Percentiles rank a stretch among this genome's conserved stretches.
Evolutionary conservation across 139 green algal species (phyloP).

Genomic region (Chlorella sp.): DNA sequence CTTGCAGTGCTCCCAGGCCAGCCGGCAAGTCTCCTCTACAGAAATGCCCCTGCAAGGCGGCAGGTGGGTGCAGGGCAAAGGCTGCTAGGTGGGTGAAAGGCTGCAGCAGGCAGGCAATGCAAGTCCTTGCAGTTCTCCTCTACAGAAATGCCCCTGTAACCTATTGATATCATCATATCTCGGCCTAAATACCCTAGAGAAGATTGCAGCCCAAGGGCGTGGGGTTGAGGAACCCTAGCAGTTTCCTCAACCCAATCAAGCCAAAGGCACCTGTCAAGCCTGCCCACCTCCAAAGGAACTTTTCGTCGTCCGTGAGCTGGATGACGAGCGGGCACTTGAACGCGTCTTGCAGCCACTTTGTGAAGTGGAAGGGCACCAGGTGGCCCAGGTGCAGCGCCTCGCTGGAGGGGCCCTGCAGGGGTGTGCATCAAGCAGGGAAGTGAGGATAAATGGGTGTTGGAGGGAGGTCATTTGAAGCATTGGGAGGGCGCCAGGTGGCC

Average conservation of each 20-base stretch:
- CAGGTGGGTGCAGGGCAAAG: not conserved
- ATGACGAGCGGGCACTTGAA: conserved; percentile 98
- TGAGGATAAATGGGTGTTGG: not conserved
- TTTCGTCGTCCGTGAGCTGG: conserved; percentile 98
- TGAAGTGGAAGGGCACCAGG: conserved; percentile 98
- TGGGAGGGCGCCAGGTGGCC: conserved; percentile 98
- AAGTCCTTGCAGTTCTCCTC: conserved; percentile 99
- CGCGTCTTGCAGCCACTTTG: conserved; percentile 91
- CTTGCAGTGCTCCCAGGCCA: not conserved
- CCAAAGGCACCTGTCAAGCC: not conserved
- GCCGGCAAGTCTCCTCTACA: not conserved
- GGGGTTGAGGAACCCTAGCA: no score
- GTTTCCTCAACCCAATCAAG: no score
- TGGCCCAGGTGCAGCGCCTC: conserved; percentile 98
- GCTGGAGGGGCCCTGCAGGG: conserved; percentile 87
- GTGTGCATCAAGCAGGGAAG: no score
- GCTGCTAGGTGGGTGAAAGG: not conserved
- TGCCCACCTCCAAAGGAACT: conserved; percentile 86
- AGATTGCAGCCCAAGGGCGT: no score
- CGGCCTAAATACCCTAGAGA: no score
- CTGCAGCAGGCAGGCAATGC: conserved; percentile 84
- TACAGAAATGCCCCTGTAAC: conserved; percentile 66
- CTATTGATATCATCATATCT: not conserved
- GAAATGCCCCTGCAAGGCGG: not conserved
- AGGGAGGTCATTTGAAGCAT: conserved; percentile 87